These are phyloP conservation scores for Cyclocybe cylindracea DNA, from an alignment of 768 basidiomycete genomes.

Conservation along the genomic window DNA sequence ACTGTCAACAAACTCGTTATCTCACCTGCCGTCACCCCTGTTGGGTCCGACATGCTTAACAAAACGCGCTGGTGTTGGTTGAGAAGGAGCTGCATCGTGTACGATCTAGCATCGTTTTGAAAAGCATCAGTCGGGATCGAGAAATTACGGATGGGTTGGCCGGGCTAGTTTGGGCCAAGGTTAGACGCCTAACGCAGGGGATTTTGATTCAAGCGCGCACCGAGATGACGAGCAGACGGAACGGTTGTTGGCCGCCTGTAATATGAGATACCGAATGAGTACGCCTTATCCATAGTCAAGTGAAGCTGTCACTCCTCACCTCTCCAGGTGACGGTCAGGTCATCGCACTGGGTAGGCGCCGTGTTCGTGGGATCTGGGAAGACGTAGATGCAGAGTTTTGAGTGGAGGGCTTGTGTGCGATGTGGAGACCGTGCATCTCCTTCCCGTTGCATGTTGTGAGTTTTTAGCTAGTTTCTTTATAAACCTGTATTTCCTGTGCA, in stretches of 20 bases:
- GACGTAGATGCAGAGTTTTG: no score
- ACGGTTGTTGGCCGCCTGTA: conserved; percentile 28
- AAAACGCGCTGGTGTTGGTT: conserved; percentile 11
- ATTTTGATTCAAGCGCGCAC: conserved; percentile 9
- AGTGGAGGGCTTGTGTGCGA: no score
- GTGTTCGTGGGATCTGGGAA: conserved; percentile 19
- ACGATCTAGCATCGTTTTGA: conserved; percentile 15
- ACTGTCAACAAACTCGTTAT: conserved; percentile 21
- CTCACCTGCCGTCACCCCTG: conserved; percentile 24
- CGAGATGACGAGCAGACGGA: conserved; percentile 23
- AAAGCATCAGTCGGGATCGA: conserved; percentile 23
- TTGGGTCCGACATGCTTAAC: conserved; percentile 28
- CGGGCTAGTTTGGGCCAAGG: conserved; percentile 14
- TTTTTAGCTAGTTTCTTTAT: no score
- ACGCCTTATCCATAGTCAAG: neutral
- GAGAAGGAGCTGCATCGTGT: conserved; percentile 16
- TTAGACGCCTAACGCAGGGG: neutral
- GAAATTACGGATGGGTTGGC: conserved; percentile 22
- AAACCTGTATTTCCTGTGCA: no score
- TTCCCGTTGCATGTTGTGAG: no score
- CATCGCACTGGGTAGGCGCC: conserved; percentile 24
- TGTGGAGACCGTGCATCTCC: no score
- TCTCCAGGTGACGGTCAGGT: conserved; percentile 24
- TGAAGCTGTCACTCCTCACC: conserved; percentile 14
- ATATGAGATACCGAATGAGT: neutral